These are phyloP conservation scores for Suillus cothurnatus DNA, from an alignment of 768 basidiomycete genomes.

Conservation along the genomic window DNA sequence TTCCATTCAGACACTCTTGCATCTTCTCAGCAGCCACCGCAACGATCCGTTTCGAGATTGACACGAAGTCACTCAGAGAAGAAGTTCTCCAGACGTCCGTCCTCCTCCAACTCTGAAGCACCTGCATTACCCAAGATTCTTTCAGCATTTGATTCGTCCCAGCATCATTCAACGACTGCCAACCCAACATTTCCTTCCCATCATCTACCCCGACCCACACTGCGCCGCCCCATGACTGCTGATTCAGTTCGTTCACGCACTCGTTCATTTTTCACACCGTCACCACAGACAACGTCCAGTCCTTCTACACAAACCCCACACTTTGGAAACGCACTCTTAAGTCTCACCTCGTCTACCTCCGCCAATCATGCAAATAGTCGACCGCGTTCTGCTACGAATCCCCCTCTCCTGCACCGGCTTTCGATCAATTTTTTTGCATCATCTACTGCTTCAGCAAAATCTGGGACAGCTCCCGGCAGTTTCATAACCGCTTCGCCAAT, in stretches of 20 bases:
- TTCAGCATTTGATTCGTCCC: conserved; percentile 10
- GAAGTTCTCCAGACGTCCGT: conserved; percentile 17
- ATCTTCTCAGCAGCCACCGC: conserved; percentile 21
- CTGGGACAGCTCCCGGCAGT: conserved; percentile 13
- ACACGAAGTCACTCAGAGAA: conserved; percentile 49
- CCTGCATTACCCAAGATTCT: conserved; percentile 18
- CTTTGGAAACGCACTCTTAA: conserved; percentile 12
- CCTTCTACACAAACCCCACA: conserved; percentile 16
- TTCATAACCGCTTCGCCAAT: conserved; percentile 24
- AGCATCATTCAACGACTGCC: conserved; percentile 21
- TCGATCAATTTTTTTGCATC: conserved; percentile 66
- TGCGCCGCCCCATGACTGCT: conserved; percentile 45
- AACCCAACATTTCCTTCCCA: conserved; percentile 19
- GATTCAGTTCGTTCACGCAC: conserved; percentile 38
- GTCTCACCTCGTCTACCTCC: conserved; percentile 16
- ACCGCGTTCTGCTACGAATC: conserved; percentile 60
- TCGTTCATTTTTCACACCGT: conserved; percentile 31
- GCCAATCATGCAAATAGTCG: conserved; percentile 39
- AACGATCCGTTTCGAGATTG: conserved; percentile 32
- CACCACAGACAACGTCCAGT: conserved; percentile 20
- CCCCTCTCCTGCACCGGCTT: conserved; percentile 68
- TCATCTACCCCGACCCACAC: conserved; percentile 18
- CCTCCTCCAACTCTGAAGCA: conserved; percentile 11
- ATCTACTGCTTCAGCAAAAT: conserved; percentile 38
- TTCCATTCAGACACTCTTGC: conserved; percentile 19